Percentiles rank a stretch among this genome's conserved stretches.
These are phyloP conservation scores for Pichia sp. DNA, from an alignment of 1,139 yeast species.

Conservation along the genomic window DNA sequence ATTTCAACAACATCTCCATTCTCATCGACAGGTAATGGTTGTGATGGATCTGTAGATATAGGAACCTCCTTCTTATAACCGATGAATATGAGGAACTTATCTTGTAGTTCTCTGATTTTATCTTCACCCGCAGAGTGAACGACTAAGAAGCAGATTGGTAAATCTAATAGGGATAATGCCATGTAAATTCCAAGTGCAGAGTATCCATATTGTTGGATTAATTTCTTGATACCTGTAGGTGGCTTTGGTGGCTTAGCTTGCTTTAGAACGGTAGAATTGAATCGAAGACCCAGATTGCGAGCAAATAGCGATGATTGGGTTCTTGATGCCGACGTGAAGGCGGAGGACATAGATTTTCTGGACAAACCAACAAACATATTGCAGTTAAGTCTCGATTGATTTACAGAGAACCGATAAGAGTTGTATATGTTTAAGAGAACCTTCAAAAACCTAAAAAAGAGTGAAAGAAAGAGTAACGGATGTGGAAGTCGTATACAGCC, in stretches of 20 bases:
- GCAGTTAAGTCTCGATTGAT: too few relatives aligned
- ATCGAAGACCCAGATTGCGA: background rate
- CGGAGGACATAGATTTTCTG: too few relatives aligned
- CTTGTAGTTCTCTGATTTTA: slow-evolving; percentile 59
- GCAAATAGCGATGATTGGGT: background rate
- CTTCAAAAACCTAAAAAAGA: too few relatives aligned
- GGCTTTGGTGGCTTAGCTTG: slow-evolving; percentile 25
- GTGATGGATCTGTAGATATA: background rate
- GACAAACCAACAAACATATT: too few relatives aligned
- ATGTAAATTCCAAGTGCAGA: slow-evolving; percentile 84
- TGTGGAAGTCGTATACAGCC: too few relatives aligned
- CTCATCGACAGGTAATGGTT: too few relatives aligned
- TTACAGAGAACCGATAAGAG: too few relatives aligned
- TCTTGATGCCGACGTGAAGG: background rate
- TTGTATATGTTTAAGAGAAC: too few relatives aligned
- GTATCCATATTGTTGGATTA: slow-evolving; percentile 84
- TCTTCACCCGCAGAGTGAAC: slow-evolving; percentile 89
- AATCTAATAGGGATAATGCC: slow-evolving; percentile 61
- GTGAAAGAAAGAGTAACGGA: too few relatives aligned
- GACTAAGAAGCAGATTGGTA: slow-evolving; percentile 72
- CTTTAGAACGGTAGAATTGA: slow-evolving; percentile 1
- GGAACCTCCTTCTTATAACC: slow-evolving; percentile 32
- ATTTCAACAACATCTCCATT: slow-evolving; percentile 5
- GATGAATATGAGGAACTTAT: slow-evolving; percentile 47
- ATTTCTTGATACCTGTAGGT: slow-evolving; percentile 51